phyloP scores from a whole-genome alignment of 2,329 filamentous ascomycete species.

The Drechslera avenae region DNA sequence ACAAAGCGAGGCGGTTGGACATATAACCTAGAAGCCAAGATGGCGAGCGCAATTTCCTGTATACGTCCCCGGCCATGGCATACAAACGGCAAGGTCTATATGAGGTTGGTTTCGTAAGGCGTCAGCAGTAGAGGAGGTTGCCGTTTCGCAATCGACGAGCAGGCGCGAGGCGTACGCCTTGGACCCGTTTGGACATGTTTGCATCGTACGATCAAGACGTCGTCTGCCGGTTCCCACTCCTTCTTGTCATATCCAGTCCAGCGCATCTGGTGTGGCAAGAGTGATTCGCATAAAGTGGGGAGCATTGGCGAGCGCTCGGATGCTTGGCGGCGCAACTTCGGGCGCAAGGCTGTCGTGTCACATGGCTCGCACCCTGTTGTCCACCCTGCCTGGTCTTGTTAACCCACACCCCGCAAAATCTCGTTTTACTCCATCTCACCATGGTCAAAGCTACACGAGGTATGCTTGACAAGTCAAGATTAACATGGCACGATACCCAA shows the following conservation, averaged over 20 bases:
- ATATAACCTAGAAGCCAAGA: not conserved
- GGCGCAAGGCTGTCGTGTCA: slow-evolving; percentile 16
- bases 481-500: too few species aligned
- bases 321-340: slow-evolving; percentile 1
- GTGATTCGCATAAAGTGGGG: too few species aligned
- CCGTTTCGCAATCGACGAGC: not conserved
- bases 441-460: slow-evolving; percentile 66
- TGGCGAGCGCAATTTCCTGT: not conserved
- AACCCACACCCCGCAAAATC: slow-evolving; percentile 8
- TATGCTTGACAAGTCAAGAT: too few species aligned
- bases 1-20: not conserved
- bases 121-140: slow-evolving; percentile 2
- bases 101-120: not conserved
- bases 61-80: not conserved
- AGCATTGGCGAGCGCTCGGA: slow-evolving; percentile 2
- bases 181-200: not conserved
- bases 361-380: slow-evolving; percentile 34
- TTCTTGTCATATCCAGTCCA: too few species aligned
- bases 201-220: too few species aligned
- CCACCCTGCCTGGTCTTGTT: slow-evolving; percentile 10
- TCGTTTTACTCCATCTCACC: slow-evolving; percentile 23
- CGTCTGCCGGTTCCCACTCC: too few species aligned
- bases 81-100: not conserved
- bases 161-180: not conserved
- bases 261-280: too few species aligned